Conservation (phyloP, 1,284 basidiomycete genomes). For the Ceratobasidium sp. region DNA sequence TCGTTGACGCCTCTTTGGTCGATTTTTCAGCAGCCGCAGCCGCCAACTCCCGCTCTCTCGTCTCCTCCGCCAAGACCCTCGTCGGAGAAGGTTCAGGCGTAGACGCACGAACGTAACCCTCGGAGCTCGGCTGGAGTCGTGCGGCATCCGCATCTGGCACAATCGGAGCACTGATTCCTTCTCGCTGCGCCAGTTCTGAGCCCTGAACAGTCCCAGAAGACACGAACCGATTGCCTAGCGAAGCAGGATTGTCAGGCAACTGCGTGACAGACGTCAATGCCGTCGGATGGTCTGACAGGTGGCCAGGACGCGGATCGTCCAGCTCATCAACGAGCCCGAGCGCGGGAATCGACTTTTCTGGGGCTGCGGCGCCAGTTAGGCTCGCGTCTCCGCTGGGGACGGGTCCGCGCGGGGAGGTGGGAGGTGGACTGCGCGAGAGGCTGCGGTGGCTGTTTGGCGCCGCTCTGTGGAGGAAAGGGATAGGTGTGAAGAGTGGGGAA, state of each 20-base stretch:
- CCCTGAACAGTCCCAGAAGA: conserved; percentile 12
- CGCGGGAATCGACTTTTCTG: conserved; percentile 46
- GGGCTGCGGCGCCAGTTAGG: conserved; percentile 48
- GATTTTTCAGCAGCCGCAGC: conserved; percentile 2
- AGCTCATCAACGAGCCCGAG: conserved; percentile 83
- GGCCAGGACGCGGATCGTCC: conserved; percentile 81
- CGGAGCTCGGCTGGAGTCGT: conserved; percentile 16
- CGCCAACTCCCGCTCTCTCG: conserved; percentile 29
- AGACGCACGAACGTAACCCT: conserved; percentile 46
- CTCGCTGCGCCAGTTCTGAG: neutral
- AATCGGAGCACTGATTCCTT: neutral
- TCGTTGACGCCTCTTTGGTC: neutral
- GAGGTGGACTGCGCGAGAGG: conserved; percentile 75
- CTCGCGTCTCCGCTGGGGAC: conserved; percentile 51
- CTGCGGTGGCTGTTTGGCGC: conserved; percentile 61
- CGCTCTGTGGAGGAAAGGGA: conserved; percentile 83
- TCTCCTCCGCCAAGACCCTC: conserved; percentile 43
- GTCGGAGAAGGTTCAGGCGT: conserved; percentile 47
- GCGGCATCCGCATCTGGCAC: neutral
- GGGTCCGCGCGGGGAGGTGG: conserved; percentile 66
- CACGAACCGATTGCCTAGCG: conserved; percentile 32
- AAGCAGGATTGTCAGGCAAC: neutral
- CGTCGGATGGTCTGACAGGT: conserved; percentile 80
- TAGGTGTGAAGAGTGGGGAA: conserved; percentile 84
- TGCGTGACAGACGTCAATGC: conserved; percentile 72